phyloP scores from a whole-genome alignment of 257 asterid genomes.

The Verbascum thapsus region DNA sequence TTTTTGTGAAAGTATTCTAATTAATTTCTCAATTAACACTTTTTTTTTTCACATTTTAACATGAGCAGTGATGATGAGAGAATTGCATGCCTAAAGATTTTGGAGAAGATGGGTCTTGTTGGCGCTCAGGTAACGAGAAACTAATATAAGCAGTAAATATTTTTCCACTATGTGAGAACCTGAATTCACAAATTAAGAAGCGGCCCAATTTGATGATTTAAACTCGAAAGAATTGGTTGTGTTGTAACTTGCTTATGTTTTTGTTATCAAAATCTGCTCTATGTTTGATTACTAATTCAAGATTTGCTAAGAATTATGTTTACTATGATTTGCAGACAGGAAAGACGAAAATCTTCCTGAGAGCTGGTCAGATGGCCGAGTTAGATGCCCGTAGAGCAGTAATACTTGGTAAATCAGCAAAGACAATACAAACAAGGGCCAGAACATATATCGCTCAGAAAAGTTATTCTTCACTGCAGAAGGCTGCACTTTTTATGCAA shows the following conservation, averaged over 20 bases:
- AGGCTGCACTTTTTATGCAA: slow-evolving; percentile 63
- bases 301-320: slow-evolving; percentile 18
- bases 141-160: slow-evolving; percentile 10
- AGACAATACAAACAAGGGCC: slow-evolving; percentile 63
- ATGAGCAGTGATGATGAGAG: slow-evolving; percentile 57
- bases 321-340: slow-evolving; percentile 64
- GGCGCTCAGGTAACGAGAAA: slow-evolving; percentile 72
- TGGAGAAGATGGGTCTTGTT: slow-evolving; percentile 66
- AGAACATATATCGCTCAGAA: slow-evolving; percentile 65
- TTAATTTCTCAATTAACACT: slow-evolving; percentile 29
- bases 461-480: slow-evolving; percentile 52
- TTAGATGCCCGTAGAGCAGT: slow-evolving; percentile 76
- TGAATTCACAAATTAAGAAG: slow-evolving; percentile 1
- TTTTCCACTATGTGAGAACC: slow-evolving; percentile 15
- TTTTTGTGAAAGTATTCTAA: slow-evolving; percentile 14
- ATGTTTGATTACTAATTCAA: slow-evolving; percentile 9
- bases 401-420: slow-evolving; percentile 69
- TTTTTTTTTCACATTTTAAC: slow-evolving; percentile 10
- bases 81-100: slow-evolving; percentile 63
- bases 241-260: slow-evolving; percentile 8
- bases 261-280: slow-evolving; percentile 15
- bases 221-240: neutral
- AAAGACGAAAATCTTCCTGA: slow-evolving; percentile 71
- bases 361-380: slow-evolving; percentile 94
- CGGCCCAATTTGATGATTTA: neutral